A percentile compares a stretch with the other conserved stretches of the same genome.
These are phyloP conservation scores for Panaeolus papilionaceus DNA, from an alignment of 768 basidiomycete genomes.

Conservation along the genomic window DNA sequence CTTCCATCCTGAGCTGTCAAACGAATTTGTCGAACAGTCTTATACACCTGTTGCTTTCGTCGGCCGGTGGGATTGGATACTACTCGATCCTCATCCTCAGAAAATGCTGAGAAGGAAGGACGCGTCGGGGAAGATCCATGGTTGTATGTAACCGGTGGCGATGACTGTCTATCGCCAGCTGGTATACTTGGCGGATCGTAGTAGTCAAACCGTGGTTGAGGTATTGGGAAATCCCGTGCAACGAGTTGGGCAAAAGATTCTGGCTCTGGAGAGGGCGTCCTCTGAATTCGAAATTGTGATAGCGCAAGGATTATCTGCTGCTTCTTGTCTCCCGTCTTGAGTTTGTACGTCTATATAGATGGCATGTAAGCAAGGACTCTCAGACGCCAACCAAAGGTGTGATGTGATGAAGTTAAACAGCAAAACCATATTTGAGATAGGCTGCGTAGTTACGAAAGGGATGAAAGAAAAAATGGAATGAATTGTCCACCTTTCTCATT, in stretches of 20 bases:
- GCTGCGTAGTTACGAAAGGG: no score
- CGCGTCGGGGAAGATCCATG: not conserved
- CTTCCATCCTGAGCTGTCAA: not conserved
- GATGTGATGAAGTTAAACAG: no score
- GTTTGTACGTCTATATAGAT: not conserved
- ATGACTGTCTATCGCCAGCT: no score
- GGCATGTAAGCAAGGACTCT: not conserved
- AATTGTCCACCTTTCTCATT: not conserved
- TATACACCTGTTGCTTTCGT: not conserved
- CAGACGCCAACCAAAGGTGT: no score
- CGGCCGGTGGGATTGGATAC: no score
- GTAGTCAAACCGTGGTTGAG: not conserved
- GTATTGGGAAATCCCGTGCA: not conserved
- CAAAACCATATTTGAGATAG: no score
- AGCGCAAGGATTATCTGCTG: not conserved
- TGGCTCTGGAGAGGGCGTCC: not conserved
- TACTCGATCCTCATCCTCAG: not conserved
- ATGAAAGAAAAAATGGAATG: not conserved
- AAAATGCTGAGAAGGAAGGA: not conserved
- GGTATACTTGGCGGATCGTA: not conserved
- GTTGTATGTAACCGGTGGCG: not conserved
- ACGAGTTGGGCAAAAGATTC: not conserved
- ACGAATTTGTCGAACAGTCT: not conserved
- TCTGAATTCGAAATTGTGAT: not conserved
- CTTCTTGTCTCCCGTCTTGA: not conserved